Base-by-base conservation (phyloP, 1,284 basidiomycete genomes). In the Cutaneotrichosporon daszewskae region DNA sequence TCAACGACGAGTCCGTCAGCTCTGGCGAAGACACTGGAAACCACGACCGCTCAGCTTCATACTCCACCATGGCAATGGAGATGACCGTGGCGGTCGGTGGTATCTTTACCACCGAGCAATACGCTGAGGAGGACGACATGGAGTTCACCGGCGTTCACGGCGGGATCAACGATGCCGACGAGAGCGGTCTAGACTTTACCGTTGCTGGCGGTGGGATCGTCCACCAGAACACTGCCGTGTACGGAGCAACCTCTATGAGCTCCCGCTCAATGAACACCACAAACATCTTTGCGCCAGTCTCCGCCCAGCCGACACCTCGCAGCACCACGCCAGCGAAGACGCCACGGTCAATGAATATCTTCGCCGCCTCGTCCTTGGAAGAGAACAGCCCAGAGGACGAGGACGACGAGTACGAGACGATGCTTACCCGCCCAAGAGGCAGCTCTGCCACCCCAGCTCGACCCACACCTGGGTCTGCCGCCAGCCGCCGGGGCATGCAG, bases 1-100 rank as follows among this genome's bases (percentile, higher is more conserved):
- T 47, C 11, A 58, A 63, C 42, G 60, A 59, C 34, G 58, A 59
- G 10, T 63, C 60, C 7, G 47, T 59, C 34, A 51, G 48, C 17
- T 45, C 43, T 1, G 46, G 47, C 20, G 50, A 52, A 13, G 40
- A 45, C n/a, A 44, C 44, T 2, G n/a, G n/a, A n/a, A 35, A 18
- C 44, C 16, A 24, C 22, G 32, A 22, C 24, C 12, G 32, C 10
- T 23, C 17, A 13, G 39, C 44, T 16, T 39, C 37, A 18, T 48
- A 46, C 4, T 32, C 28, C 1, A 52, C 50, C 9, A 48, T 41
- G 24, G 33, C 32, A 26, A 65, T 66, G 61, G 66, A 69, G 18
- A 61, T 64, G 43, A 69, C 68, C 13, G 45, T 60, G 23, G 67
- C 59, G 10, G 55, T 62, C 24, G 69, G 69, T 10, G 66, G 66